Base-by-base conservation (phyloP, 2,329 filamentous ascomycete species). In the Penicillium sumatraense region DNA sequence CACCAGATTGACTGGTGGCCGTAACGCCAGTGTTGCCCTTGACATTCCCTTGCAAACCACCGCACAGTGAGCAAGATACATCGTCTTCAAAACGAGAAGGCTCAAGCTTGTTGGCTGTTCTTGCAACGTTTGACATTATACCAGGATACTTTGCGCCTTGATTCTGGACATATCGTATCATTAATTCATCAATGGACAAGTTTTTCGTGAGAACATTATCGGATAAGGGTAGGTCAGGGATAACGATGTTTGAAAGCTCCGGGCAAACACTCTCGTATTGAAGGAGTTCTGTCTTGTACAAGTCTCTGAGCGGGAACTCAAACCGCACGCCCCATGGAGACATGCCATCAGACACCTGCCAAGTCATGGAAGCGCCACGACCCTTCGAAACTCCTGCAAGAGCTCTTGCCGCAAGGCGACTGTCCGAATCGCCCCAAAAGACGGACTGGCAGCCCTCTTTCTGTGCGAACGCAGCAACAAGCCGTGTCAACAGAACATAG, bases 51-150 rank as follows among this genome's bases (percentile, higher is more conserved):
- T 92, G 78, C 29, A 85, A 83, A 74, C 89, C 84, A 47, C 84
- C 84, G 72, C 91, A 96, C 8, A 93, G 71, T 29, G 82, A 81
- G 66, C 91, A 96, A 45, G 65, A 64, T 21, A 63, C 63, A 13
- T 68, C 69, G 41, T 61, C 69, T 18, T 65, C 67, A 7, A 70
- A 72, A 44, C 64, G 64, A 20, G 77, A 64, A 0, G 78, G 70
- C 42, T 86, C 80, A 36, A 98, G 81, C 75, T 96, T 96, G 49
- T 86, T 88, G n/a, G 90, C 88, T 29, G 93, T 99, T 59, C 91
- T 86, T 5, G 97, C 93, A 9, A 99, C 95, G 71, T 99, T 99
- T 27, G 93, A 89, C 62, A 99, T 93, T 53, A 98, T 91, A 52
- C 90, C 91, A 3, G 93, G 90, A 68, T 96, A 97, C 56, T 89